Percentiles rank a stretch among this genome's conserved stretches.
Conservation (phyloP, 805 yeast genomes). For the Tanozyma kutaoensis region DNA sequence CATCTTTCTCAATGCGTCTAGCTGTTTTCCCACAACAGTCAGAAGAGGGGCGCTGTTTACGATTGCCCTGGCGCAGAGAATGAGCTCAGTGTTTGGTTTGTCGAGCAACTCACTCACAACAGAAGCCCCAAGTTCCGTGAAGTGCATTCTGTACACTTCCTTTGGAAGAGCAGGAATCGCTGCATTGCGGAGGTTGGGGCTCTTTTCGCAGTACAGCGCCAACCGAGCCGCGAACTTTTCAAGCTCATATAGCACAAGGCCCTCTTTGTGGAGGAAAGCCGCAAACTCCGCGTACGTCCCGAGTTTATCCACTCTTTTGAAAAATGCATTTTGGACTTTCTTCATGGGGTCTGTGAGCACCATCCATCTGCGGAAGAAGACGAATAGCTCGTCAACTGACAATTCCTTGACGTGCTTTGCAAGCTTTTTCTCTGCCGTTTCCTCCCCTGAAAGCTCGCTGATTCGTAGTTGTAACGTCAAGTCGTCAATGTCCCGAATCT, state of each 20-base stretch:
- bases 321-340: conserved; percentile 4
- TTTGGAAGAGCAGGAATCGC: not conserved
- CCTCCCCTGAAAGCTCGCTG: too few species aligned
- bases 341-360: conserved; percentile 17
- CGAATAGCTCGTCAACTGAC: conserved; percentile 14
- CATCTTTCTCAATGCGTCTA: too few species aligned
- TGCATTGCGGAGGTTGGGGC: not conserved
- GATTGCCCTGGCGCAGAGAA: conserved; percentile 1
- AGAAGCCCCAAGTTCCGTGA: not conserved
- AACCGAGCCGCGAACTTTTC: conserved; percentile 2
- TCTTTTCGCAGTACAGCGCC: conserved; percentile 1
- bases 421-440: conserved; percentile 17
- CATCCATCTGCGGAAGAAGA: conserved; percentile 34
- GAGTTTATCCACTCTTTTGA: conserved; percentile 1
- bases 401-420: conserved; percentile 28
- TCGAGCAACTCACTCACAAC: not conserved
- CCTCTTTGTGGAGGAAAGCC: conserved; percentile 1
- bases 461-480: too few species aligned
- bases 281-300: conserved; percentile 1
- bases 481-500: conserved; percentile 11
- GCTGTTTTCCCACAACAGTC: too few species aligned
- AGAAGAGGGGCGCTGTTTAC: too few species aligned
- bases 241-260: conserved; percentile 4
- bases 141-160: not conserved
- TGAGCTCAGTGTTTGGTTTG: not conserved